Percentiles rank a stretch among this genome's conserved stretches.
These are phyloP conservation scores for Bisporella sp. DNA, from an alignment of 2,329 filamentous ascomycete species.

Conservation along the genomic window DNA sequence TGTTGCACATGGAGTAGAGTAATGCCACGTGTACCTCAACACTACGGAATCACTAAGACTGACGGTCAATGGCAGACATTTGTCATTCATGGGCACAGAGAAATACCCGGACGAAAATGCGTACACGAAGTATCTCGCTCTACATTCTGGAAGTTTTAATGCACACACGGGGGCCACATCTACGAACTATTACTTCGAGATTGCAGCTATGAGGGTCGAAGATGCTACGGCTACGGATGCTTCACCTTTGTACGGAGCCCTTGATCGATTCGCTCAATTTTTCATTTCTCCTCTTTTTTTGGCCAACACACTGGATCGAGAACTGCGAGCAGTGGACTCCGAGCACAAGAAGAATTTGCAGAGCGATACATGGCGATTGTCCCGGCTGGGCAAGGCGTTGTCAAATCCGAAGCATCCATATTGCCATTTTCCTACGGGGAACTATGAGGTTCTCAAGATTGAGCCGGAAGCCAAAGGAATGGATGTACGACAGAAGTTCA, in stretches of 20 bases:
- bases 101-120: constrained; percentile 96
- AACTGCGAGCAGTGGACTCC: no score
- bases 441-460: constrained; percentile 62
- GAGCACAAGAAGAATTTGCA: no score
- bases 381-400: no score
- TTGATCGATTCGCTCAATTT: no score
- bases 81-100: constrained; percentile 97
- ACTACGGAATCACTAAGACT: constrained; percentile 34
- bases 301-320: no score
- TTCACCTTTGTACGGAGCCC: constrained; percentile 64
- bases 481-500: constrained; percentile 62
- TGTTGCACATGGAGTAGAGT: constrained; percentile 60
- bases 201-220: constrained; percentile 75
- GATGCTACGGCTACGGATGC: constrained; percentile 49
- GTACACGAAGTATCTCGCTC: constrained; percentile 86
- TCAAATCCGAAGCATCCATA: no score
- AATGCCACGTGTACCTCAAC: constrained; percentile 25
- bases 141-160: constrained; percentile 87
- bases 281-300: no score
- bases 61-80: constrained; percentile 30
- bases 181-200: no score
- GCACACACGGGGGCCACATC: constrained; percentile 90
- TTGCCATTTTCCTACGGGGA: constrained; percentile 70
- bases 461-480: constrained; percentile 59
- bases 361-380: no score